Percentiles rank a stretch among this genome's conserved stretches.
Evolutionary conservation across 2,329 filamentous ascomycete genomes (phyloP).

Genomic region (Alternaria brassicae): DNA sequence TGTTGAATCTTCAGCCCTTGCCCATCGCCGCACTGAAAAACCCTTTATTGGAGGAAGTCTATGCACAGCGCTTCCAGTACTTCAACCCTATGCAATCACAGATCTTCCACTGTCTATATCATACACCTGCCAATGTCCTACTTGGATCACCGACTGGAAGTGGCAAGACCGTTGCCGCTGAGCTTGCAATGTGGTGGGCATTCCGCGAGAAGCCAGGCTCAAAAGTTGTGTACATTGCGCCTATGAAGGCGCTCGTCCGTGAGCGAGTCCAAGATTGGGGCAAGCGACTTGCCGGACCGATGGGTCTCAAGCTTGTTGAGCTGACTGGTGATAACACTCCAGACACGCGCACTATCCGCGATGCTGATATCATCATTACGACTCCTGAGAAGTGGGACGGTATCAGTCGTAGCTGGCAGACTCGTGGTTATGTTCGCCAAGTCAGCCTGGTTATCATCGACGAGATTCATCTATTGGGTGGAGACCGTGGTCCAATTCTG

Average conservation of each 20-base stretch:
- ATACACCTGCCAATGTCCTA: slow-evolving; percentile 89
- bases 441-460: slow-evolving; percentile 98
- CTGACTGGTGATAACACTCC: slow-evolving; percentile 98
- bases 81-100: slow-evolving; percentile 99
- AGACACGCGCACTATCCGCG: slow-evolving; percentile 91
- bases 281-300: slow-evolving; percentile 76
- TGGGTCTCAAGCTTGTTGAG: slow-evolving; percentile 91
- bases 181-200: slow-evolving; percentile 99
- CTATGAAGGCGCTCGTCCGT: slow-evolving; percentile 97
- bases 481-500: slow-evolving; percentile 94
- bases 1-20: slow-evolving; percentile 89
- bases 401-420: slow-evolving; percentile 98
- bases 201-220: slow-evolving; percentile 93
- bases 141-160: slow-evolving; percentile 95
- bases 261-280: slow-evolving; percentile 97
- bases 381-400: slow-evolving; percentile 99
- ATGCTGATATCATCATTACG: slow-evolving; percentile 97
- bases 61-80: slow-evolving; percentile 86
- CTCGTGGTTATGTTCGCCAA: slow-evolving; percentile 91
- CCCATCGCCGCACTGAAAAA: slow-evolving; percentile 89
- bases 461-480: slow-evolving; percentile 96
- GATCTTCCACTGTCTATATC: slow-evolving; percentile 95
- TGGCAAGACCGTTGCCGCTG: slow-evolving; percentile 95
- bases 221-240: slow-evolving; percentile 98
- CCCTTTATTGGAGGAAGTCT: slow-evolving; percentile 83